Evolutionary conservation across 805 yeast species (phyloP).

Genomic region (Ogataea paraovalis): DNA sequence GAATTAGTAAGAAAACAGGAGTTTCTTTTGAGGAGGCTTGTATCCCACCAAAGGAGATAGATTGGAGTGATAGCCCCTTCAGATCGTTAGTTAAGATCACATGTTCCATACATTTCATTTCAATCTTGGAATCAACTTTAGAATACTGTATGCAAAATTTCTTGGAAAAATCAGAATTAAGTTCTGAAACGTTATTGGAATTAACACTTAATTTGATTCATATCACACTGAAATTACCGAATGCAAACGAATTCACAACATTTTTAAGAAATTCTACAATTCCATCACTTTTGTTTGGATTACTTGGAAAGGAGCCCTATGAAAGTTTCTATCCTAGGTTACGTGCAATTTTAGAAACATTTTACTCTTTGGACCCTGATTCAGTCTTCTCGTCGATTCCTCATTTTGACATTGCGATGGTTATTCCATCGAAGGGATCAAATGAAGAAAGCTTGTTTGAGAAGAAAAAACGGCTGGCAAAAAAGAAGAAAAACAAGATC

Average conservation of each 20-base stretch:
- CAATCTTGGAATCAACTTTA: slow-evolving; percentile 49
- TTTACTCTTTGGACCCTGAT: slow-evolving; percentile 14
- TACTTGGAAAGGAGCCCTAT: slow-evolving; percentile 40
- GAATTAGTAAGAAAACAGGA: slow-evolving; percentile 37
- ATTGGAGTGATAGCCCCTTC: slow-evolving; percentile 38
- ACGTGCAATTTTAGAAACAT: slow-evolving; percentile 45
- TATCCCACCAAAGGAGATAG: slow-evolving; percentile 49
- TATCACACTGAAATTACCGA: slow-evolving; percentile 44
- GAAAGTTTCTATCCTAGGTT: slow-evolving; percentile 48
- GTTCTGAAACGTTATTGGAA: slow-evolving; percentile 54
- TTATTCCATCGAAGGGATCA: slow-evolving; percentile 7
- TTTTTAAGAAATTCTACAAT: slow-evolving; percentile 12
- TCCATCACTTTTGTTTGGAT: slow-evolving; percentile 32
- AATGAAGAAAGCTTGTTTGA: slow-evolving; percentile 40
- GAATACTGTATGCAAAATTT: slow-evolving; percentile 28
- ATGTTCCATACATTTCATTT: slow-evolving; percentile 47
- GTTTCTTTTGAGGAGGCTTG: slow-evolving; percentile 44
- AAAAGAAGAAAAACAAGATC: slow-evolving; percentile 62
- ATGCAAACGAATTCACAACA: slow-evolving; percentile 21
- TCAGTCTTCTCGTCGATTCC: slow-evolving; percentile 35
- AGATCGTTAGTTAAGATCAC: slow-evolving; percentile 47
- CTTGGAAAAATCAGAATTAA: slow-evolving; percentile 13
- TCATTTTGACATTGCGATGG: slow-evolving; percentile 24
- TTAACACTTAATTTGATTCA: slow-evolving; percentile 67
- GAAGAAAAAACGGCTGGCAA: slow-evolving; percentile 64